Base-by-base conservation (phyloP, 2,329 filamentous ascomycete species). In the Arthrocladium fulminans region DNA sequence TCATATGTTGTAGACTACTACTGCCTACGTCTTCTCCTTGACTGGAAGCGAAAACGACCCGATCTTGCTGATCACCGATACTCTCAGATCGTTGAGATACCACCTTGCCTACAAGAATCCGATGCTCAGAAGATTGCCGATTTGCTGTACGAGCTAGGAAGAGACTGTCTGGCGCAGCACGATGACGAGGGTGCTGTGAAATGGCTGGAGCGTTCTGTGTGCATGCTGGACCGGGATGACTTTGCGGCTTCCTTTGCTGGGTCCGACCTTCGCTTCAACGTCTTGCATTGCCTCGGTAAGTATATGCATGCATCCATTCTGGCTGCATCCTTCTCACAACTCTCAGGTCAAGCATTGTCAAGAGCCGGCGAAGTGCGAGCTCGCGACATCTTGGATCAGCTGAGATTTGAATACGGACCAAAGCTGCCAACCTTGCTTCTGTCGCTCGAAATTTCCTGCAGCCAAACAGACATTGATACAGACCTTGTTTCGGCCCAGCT, bases 11-110 rank as follows among this genome's bases (percentile, higher is more conserved):
- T 39, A 2, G 44, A 47, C 17, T 47, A 47, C 32, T 27, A 17
- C 8, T 42, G 37, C 20, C 38, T 48, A 12, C 20, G 45, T 19
- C 19, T 48, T 10, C 27, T 42, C 17, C 37, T 40, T 51, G 77
- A 82, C 24, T 94, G 83, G 81, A 80, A 81, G 57, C 81, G 88
- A 60, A 73, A 78, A 34, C 77, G 83, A 34, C 71, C 84, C 12
- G 84, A 90, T 49, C 76, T 88, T 41, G 86, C 86, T 23, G 86
- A 94, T 47, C 80, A 87, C 63, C 80, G 92, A 72, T 89, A 83
- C 63, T 65, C 65, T 29, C 85, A 85, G 57, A 65, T 79, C 40
- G 7, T 24, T 4, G 57, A 67, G 52, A n/a, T 63, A 66, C 8
- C 63, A 57, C 30, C 59, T 58, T 19, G 58, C 45, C 47, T 61